These are phyloP conservation scores for Suhomyces atakaporum DNA, from an alignment of 1,139 yeast genomes.

Conservation along the genomic window DNA sequence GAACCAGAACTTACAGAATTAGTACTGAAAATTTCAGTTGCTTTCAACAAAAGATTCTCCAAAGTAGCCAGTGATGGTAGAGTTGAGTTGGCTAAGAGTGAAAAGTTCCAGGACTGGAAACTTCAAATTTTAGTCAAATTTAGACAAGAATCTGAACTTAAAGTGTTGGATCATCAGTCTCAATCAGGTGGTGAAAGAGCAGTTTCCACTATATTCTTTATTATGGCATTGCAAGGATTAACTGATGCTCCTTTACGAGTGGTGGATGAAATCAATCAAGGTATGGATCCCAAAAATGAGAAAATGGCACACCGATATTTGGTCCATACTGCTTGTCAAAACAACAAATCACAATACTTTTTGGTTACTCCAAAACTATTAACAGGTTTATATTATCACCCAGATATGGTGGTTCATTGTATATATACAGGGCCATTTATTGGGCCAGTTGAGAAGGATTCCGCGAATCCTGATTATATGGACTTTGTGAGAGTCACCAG, in stretches of 20 bases:
- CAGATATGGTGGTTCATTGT: slow-evolving; percentile 84
- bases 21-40: slow-evolving; percentile 55
- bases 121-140: slow-evolving; percentile 84
- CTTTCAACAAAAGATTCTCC: slow-evolving; percentile 66
- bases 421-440: slow-evolving; percentile 68
- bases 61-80: slow-evolving; percentile 86
- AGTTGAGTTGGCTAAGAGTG: slow-evolving; percentile 59
- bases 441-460: slow-evolving; percentile 23
- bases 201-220: slow-evolving; percentile 86
- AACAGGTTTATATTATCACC: slow-evolving; percentile 75
- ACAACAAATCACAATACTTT: slow-evolving; percentile 72
- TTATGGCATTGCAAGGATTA: slow-evolving; percentile 90
- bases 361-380: slow-evolving; percentile 90
- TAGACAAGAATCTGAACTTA: slow-evolving; percentile 70
- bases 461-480: slow-evolving; percentile 29
- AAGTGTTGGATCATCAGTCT: slow-evolving; percentile 75
- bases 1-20: slow-evolving; percentile 57
- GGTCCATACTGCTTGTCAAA: slow-evolving; percentile 80
- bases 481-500: slow-evolving; percentile 21
- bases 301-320: slow-evolving; percentile 82
- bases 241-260: slow-evolving; percentile 91
- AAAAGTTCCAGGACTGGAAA: slow-evolving; percentile 73
- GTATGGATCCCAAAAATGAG: slow-evolving; percentile 96
- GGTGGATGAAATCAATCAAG: slow-evolving; percentile 98
- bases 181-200: slow-evolving; percentile 99